Evolutionary conservation across 2,329 filamentous ascomycete genomes (phyloP), one percentile per base, ranked within the genome.

Genomic region (Cladobotryum protrusum): DNA sequence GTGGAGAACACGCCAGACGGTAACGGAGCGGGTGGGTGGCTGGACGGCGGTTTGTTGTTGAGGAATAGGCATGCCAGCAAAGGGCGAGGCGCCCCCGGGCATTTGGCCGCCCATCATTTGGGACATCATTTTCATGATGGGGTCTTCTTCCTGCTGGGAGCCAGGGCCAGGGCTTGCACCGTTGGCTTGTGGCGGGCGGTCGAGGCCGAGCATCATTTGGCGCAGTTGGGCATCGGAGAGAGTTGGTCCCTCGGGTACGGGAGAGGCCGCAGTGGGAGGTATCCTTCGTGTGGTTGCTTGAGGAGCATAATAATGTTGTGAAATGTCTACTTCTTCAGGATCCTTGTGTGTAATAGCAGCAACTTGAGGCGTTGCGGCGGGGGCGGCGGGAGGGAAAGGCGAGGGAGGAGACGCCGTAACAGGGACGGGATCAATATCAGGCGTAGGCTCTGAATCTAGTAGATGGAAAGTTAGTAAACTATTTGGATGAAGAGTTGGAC

Each of bases 301-400:
- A 1, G 83, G 83, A 33, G 76, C 68, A 67, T 86, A 87, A 67
- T 77, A 84, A 68, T 87, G 85, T 56, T 85, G 70, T n/a, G 85
- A 87, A 57, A 92, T 89, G 64, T 91, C 87, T 55, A 89, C 78
- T 66, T 90, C 87, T 5, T 83, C 86, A 5, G 87, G 87, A 59
- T 88, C 85, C 50, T 75, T 81, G 59, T 77, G 24, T 66, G 63
- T 18, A 8, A 42, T 34, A 37, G 35, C 35, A 37, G 43, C 17
- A 36, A n/a, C 43, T 45, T 37, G 24, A 29, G 24, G 24, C 2
- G 3, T 8, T 29, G 68, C 58, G 14, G 65, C 63, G n/a, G 66
- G 58, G 24, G 67, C 57, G 18, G 63, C 57, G 36, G 65, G 55
- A 11, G 66, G 50, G 39, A 61, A 58, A 20, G 64, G 50, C 35